phyloP scores from a whole-genome alignment of 257 asterid species.

The Schizonepeta tenuifolia region DNA sequence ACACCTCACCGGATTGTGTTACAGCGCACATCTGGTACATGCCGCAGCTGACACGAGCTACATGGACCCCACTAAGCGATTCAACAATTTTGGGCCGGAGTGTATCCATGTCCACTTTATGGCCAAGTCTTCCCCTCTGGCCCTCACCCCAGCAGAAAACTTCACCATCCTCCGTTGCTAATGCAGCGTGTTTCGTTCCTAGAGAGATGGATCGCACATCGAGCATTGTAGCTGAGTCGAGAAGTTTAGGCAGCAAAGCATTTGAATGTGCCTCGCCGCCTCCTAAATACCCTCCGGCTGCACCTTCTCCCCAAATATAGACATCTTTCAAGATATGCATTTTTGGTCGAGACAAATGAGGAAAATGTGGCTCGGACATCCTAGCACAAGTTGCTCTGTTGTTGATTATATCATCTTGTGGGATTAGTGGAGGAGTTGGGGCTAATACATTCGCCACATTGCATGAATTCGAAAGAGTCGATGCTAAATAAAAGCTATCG shows the following conservation, averaged over 20 bases:
- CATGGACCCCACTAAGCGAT: conserved; percentile 21
- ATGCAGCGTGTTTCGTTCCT: conserved; percentile 30
- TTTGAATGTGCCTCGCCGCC: not conserved
- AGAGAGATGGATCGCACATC: conserved; percentile 17
- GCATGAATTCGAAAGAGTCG: conserved; percentile 7
- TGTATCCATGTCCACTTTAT: conserved; percentile 32
- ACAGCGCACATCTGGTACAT: conserved; percentile 44
- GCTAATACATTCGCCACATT: not conserved
- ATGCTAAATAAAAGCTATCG: conserved; percentile 16
- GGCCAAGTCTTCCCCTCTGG: conserved; percentile 39
- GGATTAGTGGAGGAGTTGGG: conserved; percentile 3
- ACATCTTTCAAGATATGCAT: conserved; percentile 27
- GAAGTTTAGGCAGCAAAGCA: conserved; percentile 28
- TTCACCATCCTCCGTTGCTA: conserved; percentile 38
- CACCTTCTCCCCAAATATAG: conserved; percentile 36
- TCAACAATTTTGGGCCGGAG: conserved; percentile 32
- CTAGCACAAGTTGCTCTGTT: conserved; percentile 8
- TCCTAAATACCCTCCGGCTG: not conserved
- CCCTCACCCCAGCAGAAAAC: conserved; percentile 44
- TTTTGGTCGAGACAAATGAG: conserved; percentile 4
- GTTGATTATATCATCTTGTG: not conserved
- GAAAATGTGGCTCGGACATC: not conserved
- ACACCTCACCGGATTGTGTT: conserved; percentile 38
- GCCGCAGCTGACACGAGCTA: conserved; percentile 35
- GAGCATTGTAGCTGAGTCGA: conserved; percentile 29